Percentiles rank a stretch among this genome's conserved stretches.
Conservation (phyloP, 108 stramenopile species). For the Mayamaea pseudoterrestris region DNA sequence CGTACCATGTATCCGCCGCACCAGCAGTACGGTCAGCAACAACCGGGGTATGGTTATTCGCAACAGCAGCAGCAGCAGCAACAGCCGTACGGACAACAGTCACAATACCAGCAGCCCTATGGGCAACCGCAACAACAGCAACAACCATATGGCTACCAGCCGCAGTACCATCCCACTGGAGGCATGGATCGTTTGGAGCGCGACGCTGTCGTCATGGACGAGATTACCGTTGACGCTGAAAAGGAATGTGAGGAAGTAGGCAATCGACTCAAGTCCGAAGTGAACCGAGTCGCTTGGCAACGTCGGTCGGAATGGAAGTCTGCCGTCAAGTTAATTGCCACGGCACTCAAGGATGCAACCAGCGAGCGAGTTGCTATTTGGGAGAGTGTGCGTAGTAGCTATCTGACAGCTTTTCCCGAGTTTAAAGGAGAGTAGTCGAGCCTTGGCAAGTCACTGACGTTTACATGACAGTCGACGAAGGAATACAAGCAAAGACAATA, state of each 20-base stretch:
- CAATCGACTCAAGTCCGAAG: conserved; percentile 48
- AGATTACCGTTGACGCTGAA: conserved; percentile 36
- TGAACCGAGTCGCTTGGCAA: conserved; percentile 46
- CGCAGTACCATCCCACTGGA: too few species aligned
- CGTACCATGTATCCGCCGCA: conserved; percentile 11
- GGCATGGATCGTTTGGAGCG: conserved; percentile 32
- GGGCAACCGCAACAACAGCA: background rate
- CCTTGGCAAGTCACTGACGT: too few species aligned
- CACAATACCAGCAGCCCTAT: background rate
- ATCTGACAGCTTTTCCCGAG: too few species aligned
- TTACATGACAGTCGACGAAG: too few species aligned
- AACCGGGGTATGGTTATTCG: background rate
- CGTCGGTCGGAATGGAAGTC: conserved; percentile 57
- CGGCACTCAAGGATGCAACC: conserved; percentile 56
- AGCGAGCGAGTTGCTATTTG: conserved; percentile 64
- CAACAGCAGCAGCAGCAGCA: background rate
- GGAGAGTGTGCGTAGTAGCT: too few species aligned
- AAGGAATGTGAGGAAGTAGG: conserved; percentile 70
- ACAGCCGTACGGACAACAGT: conserved; percentile 3
- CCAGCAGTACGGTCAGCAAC: background rate
- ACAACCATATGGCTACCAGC: conserved; percentile 13
- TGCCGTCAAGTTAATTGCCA: conserved; percentile 59
- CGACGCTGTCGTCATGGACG: conserved; percentile 50
- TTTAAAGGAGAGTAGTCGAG: too few species aligned
- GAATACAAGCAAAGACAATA: too few species aligned